phyloP scores from a whole-genome alignment of 768 basidiomycete species.

The Hydnomerulius pinastri region DNA sequence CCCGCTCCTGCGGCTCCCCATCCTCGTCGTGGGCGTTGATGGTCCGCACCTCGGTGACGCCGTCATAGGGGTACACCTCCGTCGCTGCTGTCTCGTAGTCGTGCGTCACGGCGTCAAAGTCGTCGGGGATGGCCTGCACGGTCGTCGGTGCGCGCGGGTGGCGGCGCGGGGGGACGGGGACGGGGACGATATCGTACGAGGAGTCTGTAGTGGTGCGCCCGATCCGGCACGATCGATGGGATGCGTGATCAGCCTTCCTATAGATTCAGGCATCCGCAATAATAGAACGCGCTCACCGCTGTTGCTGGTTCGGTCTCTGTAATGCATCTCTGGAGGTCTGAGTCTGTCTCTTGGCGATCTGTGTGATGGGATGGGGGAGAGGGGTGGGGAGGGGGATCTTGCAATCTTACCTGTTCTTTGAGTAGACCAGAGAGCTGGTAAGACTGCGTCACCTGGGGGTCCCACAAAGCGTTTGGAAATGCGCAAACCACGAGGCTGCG shows the following conservation, averaged over 20 bases:
- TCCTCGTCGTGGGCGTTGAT: conserved; percentile 9
- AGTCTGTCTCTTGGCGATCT: background rate
- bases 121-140: conserved; percentile 31
- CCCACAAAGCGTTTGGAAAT: conserved; percentile 13
- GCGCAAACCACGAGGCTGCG: conserved; percentile 27
- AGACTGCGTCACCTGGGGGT: too few relatives aligned
- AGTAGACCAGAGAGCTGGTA: conserved; percentile 1
- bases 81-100: conserved; percentile 30
- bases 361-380: background rate
- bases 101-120: conserved; percentile 31
- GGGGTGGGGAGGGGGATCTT: background rate
- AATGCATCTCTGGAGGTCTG: conserved; percentile 18
- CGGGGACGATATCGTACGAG: conserved; percentile 32
- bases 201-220: conserved; percentile 24
- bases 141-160: conserved; percentile 34
- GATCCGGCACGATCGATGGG: conserved; percentile 12
- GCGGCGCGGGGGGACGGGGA: conserved; percentile 17
- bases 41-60: conserved; percentile 24
- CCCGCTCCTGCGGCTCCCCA: conserved; percentile 6
- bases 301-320: conserved; percentile 26
- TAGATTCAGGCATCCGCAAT: background rate
- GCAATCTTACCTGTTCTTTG: background rate
- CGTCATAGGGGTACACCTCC: conserved; percentile 24
- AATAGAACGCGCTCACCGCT: conserved; percentile 25
- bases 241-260: conserved; percentile 17